Percentiles rank a stretch among this genome's conserved stretches.
Evolutionary conservation across 1,284 basidiomycete genomes (phyloP).

Genomic region (Meira miltonrushii): DNA sequence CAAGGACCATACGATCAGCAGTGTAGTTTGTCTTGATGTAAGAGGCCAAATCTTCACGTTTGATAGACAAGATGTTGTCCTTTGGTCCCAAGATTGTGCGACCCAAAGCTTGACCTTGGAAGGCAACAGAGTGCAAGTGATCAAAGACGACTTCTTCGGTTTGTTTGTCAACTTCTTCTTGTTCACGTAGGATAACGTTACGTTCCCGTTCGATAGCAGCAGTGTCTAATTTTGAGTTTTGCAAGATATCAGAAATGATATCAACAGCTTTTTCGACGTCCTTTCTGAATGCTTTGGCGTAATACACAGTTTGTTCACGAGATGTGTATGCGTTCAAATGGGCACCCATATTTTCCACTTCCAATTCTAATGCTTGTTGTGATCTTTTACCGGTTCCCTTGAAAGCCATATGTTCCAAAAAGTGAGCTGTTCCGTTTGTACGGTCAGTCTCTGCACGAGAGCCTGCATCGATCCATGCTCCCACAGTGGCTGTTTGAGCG

Average conservation of each 20-base stretch:
- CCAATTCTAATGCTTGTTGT: conserved; percentile 88
- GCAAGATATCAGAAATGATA: conserved; percentile 96
- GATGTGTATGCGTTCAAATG: conserved; percentile 99
- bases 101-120: conserved; percentile 92
- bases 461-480: conserved; percentile 98
- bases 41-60: conserved; percentile 75
- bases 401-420: conserved; percentile 89
- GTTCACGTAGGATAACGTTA: conserved; percentile 93
- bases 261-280: conserved; percentile 87
- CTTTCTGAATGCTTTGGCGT: conserved; percentile 96
- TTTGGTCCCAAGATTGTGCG: conserved; percentile 97
- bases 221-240: conserved; percentile 90
- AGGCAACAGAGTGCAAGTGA: conserved; percentile 93
- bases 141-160: conserved; percentile 98
- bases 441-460: conserved; percentile 89
- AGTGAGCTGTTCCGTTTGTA: conserved; percentile 95
- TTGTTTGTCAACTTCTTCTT: conserved; percentile 99
- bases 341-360: conserved; percentile 96
- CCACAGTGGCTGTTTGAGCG: conserved; percentile 95
- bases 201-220: conserved; percentile 89
- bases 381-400: conserved; percentile 75
- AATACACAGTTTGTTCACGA: conserved; percentile 98
- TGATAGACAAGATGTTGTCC: conserved; percentile 92
- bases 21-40: conserved; percentile 99
- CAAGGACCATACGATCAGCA: conserved; percentile 96